Base-by-base conservation (phyloP, 2,329 filamentous ascomycete genomes). In the Hysterium pulicare region DNA sequence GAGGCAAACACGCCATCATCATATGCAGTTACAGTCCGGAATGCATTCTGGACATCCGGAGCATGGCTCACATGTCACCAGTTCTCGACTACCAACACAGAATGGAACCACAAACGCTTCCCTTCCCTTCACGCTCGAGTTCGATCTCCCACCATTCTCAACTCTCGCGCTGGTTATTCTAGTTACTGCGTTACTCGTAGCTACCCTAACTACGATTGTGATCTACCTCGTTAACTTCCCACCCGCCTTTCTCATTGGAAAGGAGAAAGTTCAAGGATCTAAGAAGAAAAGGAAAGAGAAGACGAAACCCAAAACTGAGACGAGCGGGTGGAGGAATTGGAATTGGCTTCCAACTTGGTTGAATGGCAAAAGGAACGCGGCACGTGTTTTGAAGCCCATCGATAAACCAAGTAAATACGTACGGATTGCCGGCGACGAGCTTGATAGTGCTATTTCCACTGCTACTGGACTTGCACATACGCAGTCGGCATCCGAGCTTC, bases 221-320 rank as follows among this genome's bases (percentile, higher is more conserved):
- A 37, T 51, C 3, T 53, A 47, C 30, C 34, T 41, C 10, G 38
- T 58, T 0, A 57, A 51, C 15, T 55, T 58, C 40, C 50, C 52
- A 15, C 51, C 48, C 5, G 21, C 24, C 10, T 8, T 23, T 33
- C 13, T 10, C 4, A 13, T 20, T 19, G 23, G 16, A 21, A 7
- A 2, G 15, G 21, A n/a, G 23, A 21, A 20, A 22, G 15, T n/a
- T 11, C 11, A 15, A 10, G 33, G 40, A 7, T 16, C 8, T 9
- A 30, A 26, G 26, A 20, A 22, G 4, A 21, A 5, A 2, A 6
- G 5, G 22, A 21, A 16, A 35, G 22, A n/a, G 19, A 16, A 34
- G 21, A 10, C 20, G 31, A 17, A 17, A 24, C 8, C 22, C 19
- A 20, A 17, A 5, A 34, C 33, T 9, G 28, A 13, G 28, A 32